phyloP scores from a whole-genome alignment of 129 eudicot genomes.

The Flaveria brownii region DNA sequence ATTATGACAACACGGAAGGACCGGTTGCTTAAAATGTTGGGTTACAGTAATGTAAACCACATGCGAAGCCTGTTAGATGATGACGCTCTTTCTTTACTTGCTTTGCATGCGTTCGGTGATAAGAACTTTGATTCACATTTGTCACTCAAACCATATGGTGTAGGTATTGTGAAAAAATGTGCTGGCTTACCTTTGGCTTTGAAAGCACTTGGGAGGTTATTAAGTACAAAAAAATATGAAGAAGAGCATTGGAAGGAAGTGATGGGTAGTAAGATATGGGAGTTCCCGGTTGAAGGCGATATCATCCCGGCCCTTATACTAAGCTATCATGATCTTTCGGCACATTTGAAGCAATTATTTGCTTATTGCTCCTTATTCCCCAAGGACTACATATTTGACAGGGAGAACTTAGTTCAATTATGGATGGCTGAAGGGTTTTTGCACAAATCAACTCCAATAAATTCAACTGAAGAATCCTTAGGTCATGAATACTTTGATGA shows the following conservation, averaged over 20 bases:
- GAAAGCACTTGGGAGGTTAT: slow-evolving; percentile 1
- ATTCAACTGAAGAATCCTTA: slow-evolving; percentile 24
- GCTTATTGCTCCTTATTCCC: slow-evolving; percentile 45
- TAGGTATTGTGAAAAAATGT: slow-evolving; percentile 18
- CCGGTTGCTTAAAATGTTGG: slow-evolving; percentile 41
- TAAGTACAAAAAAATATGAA: slow-evolving; percentile 13
- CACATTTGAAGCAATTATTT: slow-evolving; percentile 33
- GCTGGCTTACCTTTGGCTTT: slow-evolving; percentile 21
- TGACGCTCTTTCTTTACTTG: neutral
- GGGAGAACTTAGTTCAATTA: slow-evolving; percentile 1
- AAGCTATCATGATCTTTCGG: slow-evolving; percentile 44
- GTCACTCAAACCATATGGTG: neutral
- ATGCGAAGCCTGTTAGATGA: neutral
- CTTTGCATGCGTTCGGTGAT: neutral
- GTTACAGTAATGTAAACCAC: neutral
- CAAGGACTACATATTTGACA: slow-evolving; percentile 32
- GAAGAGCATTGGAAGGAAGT: slow-evolving; percentile 12
- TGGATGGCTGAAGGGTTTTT: slow-evolving; percentile 50
- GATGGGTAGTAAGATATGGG: slow-evolving; percentile 16
- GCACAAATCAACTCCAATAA: neutral
- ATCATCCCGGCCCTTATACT: slow-evolving; percentile 36
- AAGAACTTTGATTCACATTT: neutral
- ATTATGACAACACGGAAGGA: slow-evolving; percentile 58
- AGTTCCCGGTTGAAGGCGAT: neutral
- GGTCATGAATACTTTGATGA: slow-evolving; percentile 32